Conservation (phyloP, 257 asterid genomes). For the Capsicum rhomboideum region DNA sequence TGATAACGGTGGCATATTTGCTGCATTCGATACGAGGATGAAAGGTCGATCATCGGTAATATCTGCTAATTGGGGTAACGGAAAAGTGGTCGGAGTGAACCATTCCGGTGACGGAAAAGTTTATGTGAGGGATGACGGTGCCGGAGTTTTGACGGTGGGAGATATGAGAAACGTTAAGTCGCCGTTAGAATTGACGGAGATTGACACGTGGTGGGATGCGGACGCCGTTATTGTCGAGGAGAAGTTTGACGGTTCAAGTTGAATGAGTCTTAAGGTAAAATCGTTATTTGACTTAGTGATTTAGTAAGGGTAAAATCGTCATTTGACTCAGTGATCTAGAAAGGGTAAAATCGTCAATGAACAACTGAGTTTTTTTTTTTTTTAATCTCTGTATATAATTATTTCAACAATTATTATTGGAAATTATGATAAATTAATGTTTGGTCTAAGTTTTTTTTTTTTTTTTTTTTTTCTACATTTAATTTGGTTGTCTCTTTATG, state of each 20-base stretch:
- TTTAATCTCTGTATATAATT: not conserved
- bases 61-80: constrained; percentile 40
- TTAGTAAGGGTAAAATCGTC: too few species aligned
- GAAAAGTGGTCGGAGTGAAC: not conserved
- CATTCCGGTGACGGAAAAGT: constrained; percentile 35
- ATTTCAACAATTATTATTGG: not conserved
- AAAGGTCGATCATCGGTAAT: constrained; percentile 37
- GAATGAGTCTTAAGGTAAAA: not conserved
- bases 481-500: not conserved
- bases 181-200: constrained; percentile 46
- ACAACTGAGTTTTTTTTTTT: not conserved
- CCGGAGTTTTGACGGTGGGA: constrained; percentile 60
- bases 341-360: not conserved
- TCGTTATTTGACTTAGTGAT: too few species aligned
- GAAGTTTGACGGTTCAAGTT: constrained; percentile 7
- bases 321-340: not conserved
- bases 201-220: constrained; percentile 70
- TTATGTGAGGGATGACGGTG: constrained; percentile 46
- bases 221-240: constrained; percentile 63
- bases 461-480: not conserved
- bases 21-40: constrained; percentile 64
- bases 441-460: not conserved
- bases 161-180: constrained; percentile 60
- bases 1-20: constrained; percentile 41
- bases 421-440: not conserved